Base-by-base conservation (phyloP, 2,329 filamentous ascomycete genomes). In the Pestalotiopsis sp. region DNA sequence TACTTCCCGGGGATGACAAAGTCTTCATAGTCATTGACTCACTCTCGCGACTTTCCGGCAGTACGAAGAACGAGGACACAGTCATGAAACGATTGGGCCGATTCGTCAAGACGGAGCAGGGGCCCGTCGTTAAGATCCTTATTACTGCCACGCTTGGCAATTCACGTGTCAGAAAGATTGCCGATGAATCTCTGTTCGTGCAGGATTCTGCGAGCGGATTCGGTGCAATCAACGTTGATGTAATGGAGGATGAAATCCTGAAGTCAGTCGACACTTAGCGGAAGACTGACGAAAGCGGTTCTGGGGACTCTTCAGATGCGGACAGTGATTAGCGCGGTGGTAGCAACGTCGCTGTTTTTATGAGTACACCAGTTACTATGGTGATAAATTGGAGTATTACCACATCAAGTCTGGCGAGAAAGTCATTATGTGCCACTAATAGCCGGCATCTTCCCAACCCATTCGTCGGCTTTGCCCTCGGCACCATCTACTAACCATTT, bases 401-500 rank as follows among this genome's bases (percentile, higher is more conserved):
- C 3, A 25, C 25, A 25, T 3, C 20, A 11, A 17, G 9, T 52
- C 9, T 6, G 9, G 20, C 45, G 45, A 17, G 3, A n/a, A 7
- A 52, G 2, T 52, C 45, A 20, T 14, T 6, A 20, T 9, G 3
- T 9, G 7, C 58, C 57, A 68, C 68, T 74, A 57, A 76, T 61
- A 20, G 74, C 75, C 11, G 75, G 74, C 70, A 77, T 70, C 68
- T 76, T 75, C 14, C 72, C 58, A 25, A 73, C 64, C 74, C 72
- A 75, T 61, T 70, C 36, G 14, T 56, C 27, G 25, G 64, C 63
- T 23, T 58, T 66, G 17, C 70, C 70, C 60, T 75, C 74, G 13
- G 68, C 72, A 23, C 67, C 67, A 71, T 78, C 77, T 6, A 76
- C 76, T 14, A 78, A 73, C 77, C 77, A 79, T 61, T 71, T 71